Conservation (phyloP, 176 grass and related monocot species). For the Musa schizocarpa region DNA sequence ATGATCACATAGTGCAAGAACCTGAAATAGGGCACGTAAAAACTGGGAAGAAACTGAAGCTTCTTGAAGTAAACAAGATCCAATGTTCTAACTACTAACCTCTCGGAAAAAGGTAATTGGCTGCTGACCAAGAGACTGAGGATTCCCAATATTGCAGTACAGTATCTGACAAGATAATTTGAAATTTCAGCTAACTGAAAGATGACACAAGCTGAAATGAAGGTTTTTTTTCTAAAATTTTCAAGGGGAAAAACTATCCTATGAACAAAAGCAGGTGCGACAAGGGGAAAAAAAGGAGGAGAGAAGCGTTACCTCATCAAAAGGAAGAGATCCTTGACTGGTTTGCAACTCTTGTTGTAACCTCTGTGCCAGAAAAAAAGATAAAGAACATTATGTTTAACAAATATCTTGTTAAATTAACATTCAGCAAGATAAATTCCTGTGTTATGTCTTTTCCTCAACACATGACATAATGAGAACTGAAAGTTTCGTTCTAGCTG, state of each 20-base stretch:
- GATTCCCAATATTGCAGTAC: conserved; percentile 65
- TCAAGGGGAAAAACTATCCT: neutral
- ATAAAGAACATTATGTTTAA: neutral
- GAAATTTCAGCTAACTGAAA: neutral
- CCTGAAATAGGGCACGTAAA: conserved; percentile 27
- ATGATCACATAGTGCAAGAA: conserved; percentile 67
- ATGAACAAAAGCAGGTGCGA: neutral
- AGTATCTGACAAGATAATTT: conserved; percentile 34
- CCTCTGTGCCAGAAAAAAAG: conserved; percentile 19
- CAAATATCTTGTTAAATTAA: neutral
- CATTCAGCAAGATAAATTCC: neutral
- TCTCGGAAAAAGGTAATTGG: conserved; percentile 60
- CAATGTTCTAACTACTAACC: conserved; percentile 24
- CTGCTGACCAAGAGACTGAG: conserved; percentile 52
- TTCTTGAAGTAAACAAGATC: conserved; percentile 1
- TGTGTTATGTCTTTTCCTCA: neutral
- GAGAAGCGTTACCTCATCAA: conserved; percentile 33
- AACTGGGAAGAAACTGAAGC: conserved; percentile 1
- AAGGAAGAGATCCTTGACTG: conserved; percentile 30
- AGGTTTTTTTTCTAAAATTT: neutral
- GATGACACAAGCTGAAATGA: neutral
- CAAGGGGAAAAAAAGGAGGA: neutral
- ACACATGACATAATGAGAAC: neutral
- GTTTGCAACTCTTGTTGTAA: conserved; percentile 39
- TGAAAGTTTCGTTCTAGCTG: too few relatives aligned